Conservation (phyloP, 2,329 filamentous ascomycete species). For the Lachnum nothofagi region DNA sequence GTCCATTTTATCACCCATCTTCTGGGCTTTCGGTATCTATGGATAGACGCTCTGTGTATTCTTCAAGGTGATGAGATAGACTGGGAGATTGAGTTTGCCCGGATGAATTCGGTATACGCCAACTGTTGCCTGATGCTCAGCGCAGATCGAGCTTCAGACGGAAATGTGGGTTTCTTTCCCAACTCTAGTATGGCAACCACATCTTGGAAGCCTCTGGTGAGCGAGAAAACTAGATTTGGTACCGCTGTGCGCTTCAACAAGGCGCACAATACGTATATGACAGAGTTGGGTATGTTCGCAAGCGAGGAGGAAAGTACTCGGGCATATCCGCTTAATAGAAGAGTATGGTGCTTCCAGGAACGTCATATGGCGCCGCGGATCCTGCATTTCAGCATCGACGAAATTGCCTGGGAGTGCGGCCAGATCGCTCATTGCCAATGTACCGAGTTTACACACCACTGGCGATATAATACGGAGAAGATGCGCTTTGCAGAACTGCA, state of each 20-base stretch:
- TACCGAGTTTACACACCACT: neutral
- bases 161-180: neutral
- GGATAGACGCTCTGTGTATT: neutral
- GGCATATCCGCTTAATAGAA: neutral
- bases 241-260: neutral
- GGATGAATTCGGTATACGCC: neutral
- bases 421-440: neutral
- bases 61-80: neutral
- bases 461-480: neutral
- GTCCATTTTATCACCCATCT: neutral
- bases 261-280: neutral
- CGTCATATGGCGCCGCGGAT: neutral
- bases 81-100: neutral
- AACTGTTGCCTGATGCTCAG: neutral
- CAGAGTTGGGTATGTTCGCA: neutral
- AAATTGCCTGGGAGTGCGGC: neutral
- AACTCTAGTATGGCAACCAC: neutral
- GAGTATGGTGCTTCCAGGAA: neutral
- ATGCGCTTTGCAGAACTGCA: neutral
- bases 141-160: neutral
- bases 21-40: neutral
- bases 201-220: neutral
- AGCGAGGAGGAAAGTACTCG: neutral
- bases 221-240: neutral
- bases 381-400: neutral